A percentile compares a stretch with the other conserved stretches of the same genome.
These are phyloP conservation scores for Candida pseudocylindracea DNA, from an alignment of 1,139 yeast species.

Conservation along the genomic window DNA sequence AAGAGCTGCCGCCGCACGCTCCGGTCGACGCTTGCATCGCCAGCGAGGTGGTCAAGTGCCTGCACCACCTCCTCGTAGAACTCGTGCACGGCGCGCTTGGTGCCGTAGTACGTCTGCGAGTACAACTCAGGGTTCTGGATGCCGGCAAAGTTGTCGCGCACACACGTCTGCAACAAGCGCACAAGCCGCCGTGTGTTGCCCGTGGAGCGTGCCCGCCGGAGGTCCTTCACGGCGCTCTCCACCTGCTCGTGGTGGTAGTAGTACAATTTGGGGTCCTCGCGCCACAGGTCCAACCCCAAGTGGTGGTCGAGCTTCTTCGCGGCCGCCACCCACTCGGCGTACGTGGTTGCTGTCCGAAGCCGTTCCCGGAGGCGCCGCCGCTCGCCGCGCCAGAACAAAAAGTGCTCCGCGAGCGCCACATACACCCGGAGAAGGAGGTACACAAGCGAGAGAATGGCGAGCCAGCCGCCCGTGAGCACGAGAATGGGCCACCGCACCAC, in stretches of 20 bases:
- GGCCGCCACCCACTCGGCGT: slow-evolving; percentile 38
- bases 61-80: slow-evolving; percentile 33
- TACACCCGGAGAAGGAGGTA: slow-evolving; percentile 34
- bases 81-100: slow-evolving; percentile 34
- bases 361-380: slow-evolving; percentile 24
- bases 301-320: slow-evolving; percentile 35
- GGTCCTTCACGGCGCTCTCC: slow-evolving; percentile 21
- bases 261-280: slow-evolving; percentile 33
- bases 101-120: slow-evolving; percentile 57
- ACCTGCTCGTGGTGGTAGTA: slow-evolving; percentile 51
- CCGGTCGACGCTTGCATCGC: slow-evolving; percentile 9
- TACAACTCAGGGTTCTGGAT: slow-evolving; percentile 52
- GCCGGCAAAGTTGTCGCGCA: slow-evolving; percentile 59
- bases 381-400: slow-evolving; percentile 36
- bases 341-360: slow-evolving; percentile 23
- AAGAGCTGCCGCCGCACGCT: slow-evolving; percentile 30
- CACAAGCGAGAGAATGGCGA: slow-evolving; percentile 19
- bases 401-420: slow-evolving; percentile 41
- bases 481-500: slow-evolving; percentile 48
- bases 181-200: slow-evolving; percentile 22
- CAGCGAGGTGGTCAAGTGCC: slow-evolving; percentile 6
- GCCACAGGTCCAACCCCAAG: slow-evolving; percentile 44
- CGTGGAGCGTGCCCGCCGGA: slow-evolving; percentile 13
- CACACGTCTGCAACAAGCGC: slow-evolving; percentile 39
- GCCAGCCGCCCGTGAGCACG: slow-evolving; percentile 28